Conservation (phyloP, 2,329 filamentous ascomycete species). For the Didymosphaeria variabile region DNA sequence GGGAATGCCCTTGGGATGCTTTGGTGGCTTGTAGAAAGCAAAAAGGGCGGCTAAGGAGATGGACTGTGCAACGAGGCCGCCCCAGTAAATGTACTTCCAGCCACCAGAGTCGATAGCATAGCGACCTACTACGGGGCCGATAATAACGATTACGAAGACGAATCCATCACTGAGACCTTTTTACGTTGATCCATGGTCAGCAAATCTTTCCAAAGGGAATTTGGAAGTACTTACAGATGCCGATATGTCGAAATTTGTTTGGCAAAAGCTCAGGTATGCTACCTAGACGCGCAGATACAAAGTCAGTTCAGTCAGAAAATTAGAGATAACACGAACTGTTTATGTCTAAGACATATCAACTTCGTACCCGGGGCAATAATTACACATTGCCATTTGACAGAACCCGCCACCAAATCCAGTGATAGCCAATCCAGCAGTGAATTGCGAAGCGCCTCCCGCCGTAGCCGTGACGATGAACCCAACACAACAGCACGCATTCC, state of each 20-base stretch:
- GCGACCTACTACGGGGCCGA: slow-evolving; percentile 58
- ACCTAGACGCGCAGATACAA: no score
- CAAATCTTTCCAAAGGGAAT: background rate
- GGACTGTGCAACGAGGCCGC: slow-evolving; percentile 34
- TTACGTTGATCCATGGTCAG: background rate
- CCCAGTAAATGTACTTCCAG: slow-evolving; percentile 39
- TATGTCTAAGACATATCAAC: no score
- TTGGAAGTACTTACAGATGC: slow-evolving; percentile 43
- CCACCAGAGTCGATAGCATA: slow-evolving; percentile 34
- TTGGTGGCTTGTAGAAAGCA: slow-evolving; percentile 35
- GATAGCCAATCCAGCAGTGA: slow-evolving; percentile 55
- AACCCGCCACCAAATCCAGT: slow-evolving; percentile 58
- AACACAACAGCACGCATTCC: slow-evolving; percentile 53
- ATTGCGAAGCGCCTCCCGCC: slow-evolving; percentile 45
- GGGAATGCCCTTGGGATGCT: slow-evolving; percentile 40
- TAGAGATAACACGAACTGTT: no score
- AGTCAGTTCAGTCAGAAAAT: no score
- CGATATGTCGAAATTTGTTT: slow-evolving; percentile 60
- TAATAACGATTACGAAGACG: slow-evolving; percentile 58
- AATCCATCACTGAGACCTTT: slow-evolving; percentile 27
- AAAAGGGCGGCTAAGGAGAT: slow-evolving; percentile 31
- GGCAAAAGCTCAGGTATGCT: slow-evolving; percentile 59
- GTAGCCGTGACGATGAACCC: slow-evolving; percentile 43
- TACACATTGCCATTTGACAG: slow-evolving; percentile 56
- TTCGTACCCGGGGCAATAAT: no score